Evolutionary conservation across 2,329 filamentous ascomycete species (phyloP).

Genomic region (Fusarium sp.): DNA sequence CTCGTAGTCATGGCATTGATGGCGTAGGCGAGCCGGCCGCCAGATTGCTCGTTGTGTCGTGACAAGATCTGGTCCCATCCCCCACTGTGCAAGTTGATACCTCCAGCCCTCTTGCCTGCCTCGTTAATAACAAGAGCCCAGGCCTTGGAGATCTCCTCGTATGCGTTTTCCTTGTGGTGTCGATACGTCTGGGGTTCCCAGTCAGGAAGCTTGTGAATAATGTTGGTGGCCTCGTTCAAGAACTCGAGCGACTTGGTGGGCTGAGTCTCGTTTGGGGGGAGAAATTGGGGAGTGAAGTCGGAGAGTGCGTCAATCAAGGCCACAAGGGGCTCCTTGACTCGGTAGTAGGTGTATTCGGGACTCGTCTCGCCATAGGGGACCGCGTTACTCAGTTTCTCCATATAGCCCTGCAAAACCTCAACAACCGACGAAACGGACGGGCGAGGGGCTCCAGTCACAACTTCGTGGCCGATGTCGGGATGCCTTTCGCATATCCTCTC

Average conservation of each 20-base stretch:
- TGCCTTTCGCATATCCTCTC: conserved; percentile 92
- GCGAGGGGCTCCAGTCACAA: conserved; percentile 85
- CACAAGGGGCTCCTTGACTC: conserved; percentile 83
- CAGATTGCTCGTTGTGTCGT: conserved; percentile 89
- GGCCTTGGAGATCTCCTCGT: conserved; percentile 93
- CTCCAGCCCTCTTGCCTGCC: conserved; percentile 89
- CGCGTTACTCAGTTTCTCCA: conserved; percentile 79
- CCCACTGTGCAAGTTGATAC: conserved; percentile 88
- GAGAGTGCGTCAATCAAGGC: conserved; percentile 89
- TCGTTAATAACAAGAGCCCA: conserved; percentile 94
- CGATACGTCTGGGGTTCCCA: conserved; percentile 92
- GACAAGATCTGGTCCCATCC: conserved; percentile 91
- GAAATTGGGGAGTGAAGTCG: conserved; percentile 95
- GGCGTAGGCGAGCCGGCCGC: conserved; percentile 83
- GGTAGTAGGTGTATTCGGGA: conserved; percentile 95
- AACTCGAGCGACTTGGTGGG: conserved; percentile 86
- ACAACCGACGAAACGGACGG: conserved; percentile 86
- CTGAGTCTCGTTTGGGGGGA: conserved; percentile 90
- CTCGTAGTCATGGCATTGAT: conserved; percentile 80
- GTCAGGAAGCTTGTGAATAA: conserved; percentile 89
- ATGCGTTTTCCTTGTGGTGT: conserved; percentile 93
- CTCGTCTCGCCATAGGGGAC: conserved; percentile 88
- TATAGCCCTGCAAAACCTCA: conserved; percentile 84
- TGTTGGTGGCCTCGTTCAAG: conserved; percentile 88
- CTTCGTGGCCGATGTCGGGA: conserved; percentile 85